Percentiles rank a stretch among this genome's conserved stretches.
These are phyloP conservation scores for Trichoderma semiorbis DNA, from an alignment of 2,329 filamentous ascomycete species.

Conservation along the genomic window DNA sequence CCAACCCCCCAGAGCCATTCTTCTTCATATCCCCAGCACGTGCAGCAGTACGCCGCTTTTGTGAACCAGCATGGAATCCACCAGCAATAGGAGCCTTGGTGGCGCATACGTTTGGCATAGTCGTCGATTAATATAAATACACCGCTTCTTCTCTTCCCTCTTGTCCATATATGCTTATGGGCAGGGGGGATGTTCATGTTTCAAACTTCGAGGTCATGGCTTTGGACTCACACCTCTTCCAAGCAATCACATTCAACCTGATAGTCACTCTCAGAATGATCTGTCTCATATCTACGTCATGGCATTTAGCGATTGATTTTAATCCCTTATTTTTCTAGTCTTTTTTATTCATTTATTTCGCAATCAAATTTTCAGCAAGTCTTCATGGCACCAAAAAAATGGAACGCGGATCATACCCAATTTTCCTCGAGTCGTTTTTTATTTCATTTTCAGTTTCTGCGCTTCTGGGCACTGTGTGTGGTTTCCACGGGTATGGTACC, in stretches of 20 bases:
- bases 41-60: slow-evolving; percentile 37
- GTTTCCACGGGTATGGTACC: slow-evolving; percentile 19
- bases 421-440: slow-evolving; percentile 25
- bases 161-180: background rate
- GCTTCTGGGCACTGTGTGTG: slow-evolving; percentile 16
- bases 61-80: slow-evolving; percentile 42
- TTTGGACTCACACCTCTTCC: slow-evolving; percentile 4
- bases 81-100: slow-evolving; percentile 37
- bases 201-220: slow-evolving; percentile 14
- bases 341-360: slow-evolving; percentile 25
- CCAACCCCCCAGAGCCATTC: slow-evolving; percentile 52
- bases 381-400: slow-evolving; percentile 39
- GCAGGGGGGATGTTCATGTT: slow-evolving; percentile 13
- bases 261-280: slow-evolving; percentile 33
- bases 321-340: slow-evolving; percentile 28
- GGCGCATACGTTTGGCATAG: slow-evolving; percentile 13
- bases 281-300: slow-evolving; percentile 37
- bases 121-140: slow-evolving; percentile 3
- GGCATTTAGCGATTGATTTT: slow-evolving; percentile 45
- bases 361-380: slow-evolving; percentile 34
- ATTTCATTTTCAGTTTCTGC: slow-evolving; percentile 24
- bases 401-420: slow-evolving; percentile 38
- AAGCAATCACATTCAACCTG: slow-evolving; percentile 15
- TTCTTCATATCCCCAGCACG: slow-evolving; percentile 31
- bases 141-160: background rate